phyloP scores from a whole-genome alignment of 1,284 basidiomycete genomes.

The Cutaneotrichosporon arboriforme region DNA sequence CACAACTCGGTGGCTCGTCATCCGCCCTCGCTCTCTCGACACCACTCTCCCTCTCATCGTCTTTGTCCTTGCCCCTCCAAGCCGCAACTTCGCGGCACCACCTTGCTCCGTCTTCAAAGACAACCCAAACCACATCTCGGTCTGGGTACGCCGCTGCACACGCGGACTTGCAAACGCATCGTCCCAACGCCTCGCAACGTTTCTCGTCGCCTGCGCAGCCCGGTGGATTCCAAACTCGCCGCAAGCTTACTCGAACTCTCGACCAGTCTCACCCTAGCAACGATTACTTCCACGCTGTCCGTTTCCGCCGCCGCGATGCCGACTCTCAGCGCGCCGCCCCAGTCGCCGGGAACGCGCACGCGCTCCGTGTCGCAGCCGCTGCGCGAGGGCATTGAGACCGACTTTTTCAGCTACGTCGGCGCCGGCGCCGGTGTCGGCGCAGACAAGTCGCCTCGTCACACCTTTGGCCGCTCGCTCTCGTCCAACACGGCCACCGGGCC shows the following conservation, averaged over 20 bases:
- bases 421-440: not conserved
- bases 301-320: conserved; percentile 10
- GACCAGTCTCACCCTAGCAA: not conserved
- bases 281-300: too few relatives aligned
- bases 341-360: conserved; percentile 30
- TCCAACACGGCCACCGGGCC: conserved; percentile 1
- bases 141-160: too few relatives aligned
- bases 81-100: too few relatives aligned
- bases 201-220: not conserved
- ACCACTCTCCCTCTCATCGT: too few relatives aligned
- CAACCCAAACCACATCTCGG: too few relatives aligned
- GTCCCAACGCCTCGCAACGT: not conserved
- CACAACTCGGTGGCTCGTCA: too few relatives aligned
- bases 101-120: too few relatives aligned
- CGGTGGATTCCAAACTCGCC: not conserved
- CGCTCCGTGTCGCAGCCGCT: conserved; percentile 45
- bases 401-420: conserved; percentile 17
- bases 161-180: not conserved
- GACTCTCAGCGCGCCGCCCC: conserved; percentile 30
- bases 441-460: conserved; percentile 8
- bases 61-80: too few relatives aligned
- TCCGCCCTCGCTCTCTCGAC: too few relatives aligned
- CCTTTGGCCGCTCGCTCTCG: conserved; percentile 9
- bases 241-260: not conserved
- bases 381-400: conserved; percentile 34